Percentiles rank a stretch among this genome's conserved stretches.
Evolutionary conservation across 495 filamentous ascomycete genomes (phyloP).

Genomic region (Sporormia fimetaria): DNA sequence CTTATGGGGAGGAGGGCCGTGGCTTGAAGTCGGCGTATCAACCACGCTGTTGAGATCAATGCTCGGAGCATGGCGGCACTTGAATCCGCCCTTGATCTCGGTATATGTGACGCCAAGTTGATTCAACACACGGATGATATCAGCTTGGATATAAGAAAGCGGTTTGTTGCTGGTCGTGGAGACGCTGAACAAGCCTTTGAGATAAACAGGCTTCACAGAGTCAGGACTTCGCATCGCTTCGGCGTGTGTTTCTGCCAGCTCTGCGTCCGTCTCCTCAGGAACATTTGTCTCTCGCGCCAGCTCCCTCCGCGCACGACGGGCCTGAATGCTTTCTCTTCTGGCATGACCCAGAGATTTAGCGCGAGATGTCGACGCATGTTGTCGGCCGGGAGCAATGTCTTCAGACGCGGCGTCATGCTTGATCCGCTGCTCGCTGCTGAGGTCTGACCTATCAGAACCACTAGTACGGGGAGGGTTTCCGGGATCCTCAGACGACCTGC

Average conservation of each 20-base stretch:
- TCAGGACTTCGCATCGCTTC: conserved; percentile 41
- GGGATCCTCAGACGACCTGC: conserved; percentile 43
- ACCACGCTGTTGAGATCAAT: conserved; percentile 68
- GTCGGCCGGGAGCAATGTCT: conserved; percentile 36
- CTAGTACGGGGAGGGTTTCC: conserved; percentile 60
- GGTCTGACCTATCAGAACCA: conserved; percentile 60
- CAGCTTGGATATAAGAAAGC: conserved; percentile 66
- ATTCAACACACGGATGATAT: conserved; percentile 84
- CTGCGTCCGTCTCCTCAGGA: conserved; percentile 66
- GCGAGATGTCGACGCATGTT: conserved; percentile 51
- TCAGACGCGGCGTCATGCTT: conserved; percentile 34
- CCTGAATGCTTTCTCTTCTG: conserved; percentile 80
- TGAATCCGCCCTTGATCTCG: conserved; percentile 91
- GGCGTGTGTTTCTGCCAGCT: conserved; percentile 38
- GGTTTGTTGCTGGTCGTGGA: conserved; percentile 92
- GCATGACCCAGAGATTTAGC: conserved; percentile 88
- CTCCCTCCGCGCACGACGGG: conserved; percentile 57
- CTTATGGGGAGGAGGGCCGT: conserved; percentile 44
- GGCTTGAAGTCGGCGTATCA: conserved; percentile 30
- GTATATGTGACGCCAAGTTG: conserved; percentile 79
- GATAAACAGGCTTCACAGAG: conserved; percentile 78
- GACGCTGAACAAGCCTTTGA: conserved; percentile 97
- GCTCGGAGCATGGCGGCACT: conserved; percentile 74
- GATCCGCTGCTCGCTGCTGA: conserved; percentile 33
- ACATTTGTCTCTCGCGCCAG: conserved; percentile 58